phyloP scores from a whole-genome alignment of 2,329 filamentous ascomycete species.

The Monilinia polystroma region DNA sequence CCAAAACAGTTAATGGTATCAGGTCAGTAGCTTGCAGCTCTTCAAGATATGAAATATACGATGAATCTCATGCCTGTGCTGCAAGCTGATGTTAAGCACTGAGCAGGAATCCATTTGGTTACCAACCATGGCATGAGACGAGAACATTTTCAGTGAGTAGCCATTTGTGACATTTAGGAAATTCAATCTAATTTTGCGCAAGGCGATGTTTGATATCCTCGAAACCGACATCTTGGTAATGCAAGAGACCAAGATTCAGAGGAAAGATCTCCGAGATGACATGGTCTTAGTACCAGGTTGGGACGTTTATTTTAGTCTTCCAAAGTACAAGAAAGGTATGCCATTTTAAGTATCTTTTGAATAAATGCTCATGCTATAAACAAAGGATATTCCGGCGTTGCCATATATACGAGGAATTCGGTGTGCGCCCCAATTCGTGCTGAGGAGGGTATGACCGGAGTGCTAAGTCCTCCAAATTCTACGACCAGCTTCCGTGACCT shows the following conservation, averaged over 20 bases:
- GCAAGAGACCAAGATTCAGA: slow-evolving; percentile 95
- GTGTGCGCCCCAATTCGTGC: slow-evolving; percentile 83
- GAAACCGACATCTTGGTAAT: slow-evolving; percentile 92
- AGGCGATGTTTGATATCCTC: slow-evolving; percentile 92
- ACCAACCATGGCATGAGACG: slow-evolving; percentile 76
- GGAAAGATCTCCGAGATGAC: slow-evolving; percentile 87
- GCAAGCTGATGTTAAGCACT: neutral
- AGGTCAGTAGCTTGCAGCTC: slow-evolving; percentile 48
- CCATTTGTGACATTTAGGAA: slow-evolving; percentile 2
- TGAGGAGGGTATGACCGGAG: slow-evolving; percentile 89
- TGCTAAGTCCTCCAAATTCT: slow-evolving; percentile 71
- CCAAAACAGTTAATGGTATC: slow-evolving; percentile 70
- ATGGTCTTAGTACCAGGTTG: slow-evolving; percentile 94
- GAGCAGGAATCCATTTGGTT: slow-evolving; percentile 74
- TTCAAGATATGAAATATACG: neutral
- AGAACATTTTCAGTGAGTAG: slow-evolving; percentile 63
- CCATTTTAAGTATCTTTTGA: slow-evolving; percentile 11
- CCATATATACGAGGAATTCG: slow-evolving; percentile 87
- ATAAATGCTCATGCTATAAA: slow-evolving; percentile 17
- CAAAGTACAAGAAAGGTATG: slow-evolving; percentile 86
- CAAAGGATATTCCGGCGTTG: slow-evolving; percentile 89
- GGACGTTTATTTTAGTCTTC: slow-evolving; percentile 95
- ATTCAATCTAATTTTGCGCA: slow-evolving; percentile 13
- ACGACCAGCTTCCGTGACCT: slow-evolving; percentile 71
- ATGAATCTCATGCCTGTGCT: neutral